These are phyloP conservation scores for Coemansia sp. DNA, from an alignment of 192 early-diverging fungal genomes.

Conservation along the genomic window DNA sequence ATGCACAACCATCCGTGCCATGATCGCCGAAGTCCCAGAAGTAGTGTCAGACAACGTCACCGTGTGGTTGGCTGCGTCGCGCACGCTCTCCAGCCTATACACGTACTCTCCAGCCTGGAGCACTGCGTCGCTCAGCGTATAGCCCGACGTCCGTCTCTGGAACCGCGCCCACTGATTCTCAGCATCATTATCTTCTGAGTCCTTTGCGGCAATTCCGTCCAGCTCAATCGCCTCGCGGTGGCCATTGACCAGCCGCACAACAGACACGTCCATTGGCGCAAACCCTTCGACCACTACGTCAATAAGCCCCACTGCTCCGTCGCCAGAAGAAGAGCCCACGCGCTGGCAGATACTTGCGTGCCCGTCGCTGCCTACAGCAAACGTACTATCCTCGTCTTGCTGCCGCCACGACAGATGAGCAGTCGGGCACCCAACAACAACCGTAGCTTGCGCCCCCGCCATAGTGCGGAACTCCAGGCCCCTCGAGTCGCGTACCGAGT, in stretches of 20 bases:
- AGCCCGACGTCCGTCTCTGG: constrained; percentile 21
- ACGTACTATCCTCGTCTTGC: constrained; percentile 18
- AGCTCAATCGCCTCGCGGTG: constrained; percentile 48
- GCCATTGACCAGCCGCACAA: constrained; percentile 48
- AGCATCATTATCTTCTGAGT: constrained; percentile 1
- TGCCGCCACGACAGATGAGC: constrained; percentile 46
- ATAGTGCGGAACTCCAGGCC: constrained; percentile 50
- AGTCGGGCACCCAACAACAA: constrained; percentile 43
- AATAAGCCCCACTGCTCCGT: constrained; percentile 18
- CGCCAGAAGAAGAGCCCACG: not conserved
- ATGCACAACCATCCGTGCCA: constrained; percentile 47
- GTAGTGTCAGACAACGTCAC: constrained; percentile 22
- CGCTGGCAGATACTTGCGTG: constrained; percentile 54
- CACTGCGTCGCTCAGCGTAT: constrained; percentile 48
- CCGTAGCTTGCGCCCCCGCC: constrained; percentile 34
- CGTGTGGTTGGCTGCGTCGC: constrained; percentile 49
- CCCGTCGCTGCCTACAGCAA: constrained; percentile 41
- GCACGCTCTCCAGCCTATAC: constrained; percentile 45
- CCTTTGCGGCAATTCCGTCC: constrained; percentile 11
- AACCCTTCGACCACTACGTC: constrained; percentile 47
- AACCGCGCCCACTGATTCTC: constrained; percentile 29
- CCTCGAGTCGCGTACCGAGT: constrained; percentile 39
- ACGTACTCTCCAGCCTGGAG: constrained; percentile 50
- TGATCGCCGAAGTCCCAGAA: constrained; percentile 6
- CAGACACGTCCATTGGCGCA: constrained; percentile 46